phyloP scores from a whole-genome alignment of 805 yeast genomes.

The Kregervanrija pseudodelftensis region DNA sequence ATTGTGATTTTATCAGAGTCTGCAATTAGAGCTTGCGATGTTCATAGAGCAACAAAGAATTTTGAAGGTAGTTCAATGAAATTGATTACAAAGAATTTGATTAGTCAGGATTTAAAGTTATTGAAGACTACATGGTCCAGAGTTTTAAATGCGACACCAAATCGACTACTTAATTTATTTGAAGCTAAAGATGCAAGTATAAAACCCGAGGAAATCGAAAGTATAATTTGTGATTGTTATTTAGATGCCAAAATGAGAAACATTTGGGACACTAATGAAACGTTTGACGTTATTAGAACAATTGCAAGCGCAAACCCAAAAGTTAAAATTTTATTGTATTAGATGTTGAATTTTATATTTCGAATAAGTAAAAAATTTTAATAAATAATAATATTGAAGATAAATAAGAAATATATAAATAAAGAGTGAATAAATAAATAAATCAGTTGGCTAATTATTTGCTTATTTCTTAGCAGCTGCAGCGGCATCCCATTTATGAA shows the following conservation, averaged over 20 bases:
- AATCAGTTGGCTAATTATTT: not conserved
- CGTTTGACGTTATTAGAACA: constrained; percentile 33
- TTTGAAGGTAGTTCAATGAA: constrained; percentile 49
- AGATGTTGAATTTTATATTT: constrained; percentile 6
- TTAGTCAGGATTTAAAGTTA: constrained; percentile 51
- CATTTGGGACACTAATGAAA: constrained; percentile 52
- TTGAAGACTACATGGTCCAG: constrained; percentile 39
- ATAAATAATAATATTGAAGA: constrained; percentile 4
- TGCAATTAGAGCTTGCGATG: constrained; percentile 82
- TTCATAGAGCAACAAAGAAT: constrained; percentile 53
- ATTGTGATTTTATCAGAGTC: constrained; percentile 60
- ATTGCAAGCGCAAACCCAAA: constrained; percentile 31
- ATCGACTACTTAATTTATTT: constrained; percentile 35
- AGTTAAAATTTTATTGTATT: constrained; percentile 48
- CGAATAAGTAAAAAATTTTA: constrained; percentile 1
- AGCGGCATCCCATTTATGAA: constrained; percentile 40
- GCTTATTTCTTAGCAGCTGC: constrained; percentile 24
- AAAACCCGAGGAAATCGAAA: constrained; percentile 37
- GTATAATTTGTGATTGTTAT: constrained; percentile 54
- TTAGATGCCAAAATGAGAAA: constrained; percentile 55
- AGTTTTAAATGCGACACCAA: constrained; percentile 58
- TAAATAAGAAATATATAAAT: constrained; percentile 3
- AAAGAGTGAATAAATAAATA: constrained; percentile 2
- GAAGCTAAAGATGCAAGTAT: constrained; percentile 21
- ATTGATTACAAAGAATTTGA: constrained; percentile 66